Base-by-base conservation (phyloP, 2,329 filamentous ascomycete species). In the Paecilomyces sp. region DNA sequence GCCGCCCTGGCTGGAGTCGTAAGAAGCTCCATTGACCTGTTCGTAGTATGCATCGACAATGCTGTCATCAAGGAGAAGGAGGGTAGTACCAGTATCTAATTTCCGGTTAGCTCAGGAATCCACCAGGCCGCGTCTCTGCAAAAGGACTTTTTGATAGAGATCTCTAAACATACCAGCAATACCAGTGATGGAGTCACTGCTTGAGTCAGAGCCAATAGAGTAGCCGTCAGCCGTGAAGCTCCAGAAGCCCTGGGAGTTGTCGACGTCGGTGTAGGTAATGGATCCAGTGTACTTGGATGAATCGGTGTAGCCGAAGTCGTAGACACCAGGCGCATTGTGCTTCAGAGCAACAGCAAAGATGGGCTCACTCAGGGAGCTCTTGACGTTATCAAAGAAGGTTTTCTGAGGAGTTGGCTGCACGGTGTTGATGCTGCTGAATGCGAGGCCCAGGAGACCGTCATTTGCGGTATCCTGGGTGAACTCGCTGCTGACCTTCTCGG, bases 51-150 rank as follows among this genome's bases (percentile, higher is more conserved):
- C 80, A 0, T 73, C 66, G 63, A 85, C 81, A 61, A 87, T 77
- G 36, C 69, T 64, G 58, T 80, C 70, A 28, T 84, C 83, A 22
- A 87, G 73, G 63, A 88, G 79, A 58, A 89, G 73, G 33, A 90
- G 83, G 1, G 86, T 87, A 59, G 88, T 90, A 58, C 88, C 88
- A 1, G 88, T 90, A 75, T 90, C 88, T 67, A 58, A 9, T 15
- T 24, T 13, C 24, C 8, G 18, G 8, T 53, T 24, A 24, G 25
- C 36, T 24, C 11, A 8, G n/a, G 12, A 12, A 24, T 28, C 12
- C n/a, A 53, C 11, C 13, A 41, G 7, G 36, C 36, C 12, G 15
- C 13, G 3, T 13, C 36, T 13, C 8, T 36, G 36, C 36, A 41
- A 13, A n/a, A 41, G 15, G 12, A 41, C 4, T 41, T 36, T 3